Evolutionary conservation across 352 stramenopile species (phyloP).

Genomic region (Globisporangium mamillatum): DNA sequence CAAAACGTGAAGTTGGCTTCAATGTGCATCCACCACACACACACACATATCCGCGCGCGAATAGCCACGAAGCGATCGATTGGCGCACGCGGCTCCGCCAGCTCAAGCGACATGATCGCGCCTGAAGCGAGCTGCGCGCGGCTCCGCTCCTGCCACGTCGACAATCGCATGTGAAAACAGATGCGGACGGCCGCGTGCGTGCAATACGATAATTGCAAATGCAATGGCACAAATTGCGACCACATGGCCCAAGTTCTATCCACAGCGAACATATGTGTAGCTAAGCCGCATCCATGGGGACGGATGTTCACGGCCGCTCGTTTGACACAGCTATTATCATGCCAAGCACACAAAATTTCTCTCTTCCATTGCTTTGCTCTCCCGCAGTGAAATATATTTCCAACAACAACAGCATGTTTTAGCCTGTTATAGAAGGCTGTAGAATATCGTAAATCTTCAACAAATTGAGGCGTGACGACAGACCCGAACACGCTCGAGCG

Average conservation of each 20-base stretch:
- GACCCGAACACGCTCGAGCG: neutral
- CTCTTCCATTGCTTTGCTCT: no score
- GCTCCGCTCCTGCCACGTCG: neutral
- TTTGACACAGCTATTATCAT: neutral
- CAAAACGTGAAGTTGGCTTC: conserved; percentile 2
- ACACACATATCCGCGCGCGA: neutral
- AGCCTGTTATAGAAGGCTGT: neutral
- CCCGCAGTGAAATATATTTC: neutral
- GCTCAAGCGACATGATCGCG: neutral
- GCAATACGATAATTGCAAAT: neutral
- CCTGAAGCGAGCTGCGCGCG: neutral
- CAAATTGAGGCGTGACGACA: conserved; percentile 2
- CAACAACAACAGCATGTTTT: neutral
- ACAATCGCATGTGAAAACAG: neutral
- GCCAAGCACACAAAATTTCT: neutral
- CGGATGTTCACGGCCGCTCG: neutral
- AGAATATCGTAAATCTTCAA: conserved; percentile 1
- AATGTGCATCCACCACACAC: neutral
- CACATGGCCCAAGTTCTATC: neutral
- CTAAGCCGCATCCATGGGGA: neutral
- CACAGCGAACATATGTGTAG: neutral
- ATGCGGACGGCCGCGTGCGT: neutral
- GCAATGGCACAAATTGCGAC: neutral
- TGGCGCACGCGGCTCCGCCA: neutral
- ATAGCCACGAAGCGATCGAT: conserved; percentile 1